Percentiles rank a stretch among this genome's conserved stretches.
phyloP scores from a whole-genome alignment of 179 eudicot genomes.

The Camellia oleifera region DNA sequence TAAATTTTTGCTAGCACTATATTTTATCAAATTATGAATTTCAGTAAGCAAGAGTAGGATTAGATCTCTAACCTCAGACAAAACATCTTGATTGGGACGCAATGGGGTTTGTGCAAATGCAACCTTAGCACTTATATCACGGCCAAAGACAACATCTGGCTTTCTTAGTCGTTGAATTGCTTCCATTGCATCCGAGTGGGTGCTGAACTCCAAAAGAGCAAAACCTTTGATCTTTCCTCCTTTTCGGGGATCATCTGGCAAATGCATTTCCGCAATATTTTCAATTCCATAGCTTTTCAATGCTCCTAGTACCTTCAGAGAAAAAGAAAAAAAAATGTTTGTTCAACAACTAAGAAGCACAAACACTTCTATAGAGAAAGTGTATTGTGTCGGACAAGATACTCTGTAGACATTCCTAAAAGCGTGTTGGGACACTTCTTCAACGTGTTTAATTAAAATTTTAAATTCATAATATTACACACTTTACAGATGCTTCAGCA shows the following conservation, averaged over 20 bases:
- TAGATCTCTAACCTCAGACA: slow-evolving; percentile 26
- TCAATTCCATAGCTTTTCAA: slow-evolving; percentile 29
- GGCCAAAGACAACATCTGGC: slow-evolving; percentile 35
- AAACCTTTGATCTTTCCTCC: slow-evolving; percentile 29
- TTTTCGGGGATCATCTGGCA: slow-evolving; percentile 25
- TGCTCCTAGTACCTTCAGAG: slow-evolving; percentile 25
- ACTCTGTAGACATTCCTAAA: too few species aligned
- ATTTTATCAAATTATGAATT: background rate
- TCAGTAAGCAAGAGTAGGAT: background rate
- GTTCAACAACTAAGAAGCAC: too few species aligned
- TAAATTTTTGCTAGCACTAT: background rate
- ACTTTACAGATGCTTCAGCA: too few species aligned
- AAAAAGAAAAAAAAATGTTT: background rate
- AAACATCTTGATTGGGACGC: slow-evolving; percentile 19
- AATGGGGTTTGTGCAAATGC: slow-evolving; percentile 25
- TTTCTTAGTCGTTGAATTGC: slow-evolving; percentile 30
- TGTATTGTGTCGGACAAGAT: too few species aligned
- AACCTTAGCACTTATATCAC: slow-evolving; percentile 30
- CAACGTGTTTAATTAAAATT: too few species aligned
- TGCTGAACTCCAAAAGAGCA: slow-evolving; percentile 32
- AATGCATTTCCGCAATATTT: slow-evolving; percentile 24
- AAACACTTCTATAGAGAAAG: too few species aligned
- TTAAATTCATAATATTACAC: too few species aligned
- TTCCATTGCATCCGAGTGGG: slow-evolving; percentile 33
- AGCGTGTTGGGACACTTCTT: too few species aligned